Evolutionary conservation across 1,284 basidiomycete genomes (phyloP), one percentile per base, ranked within the genome.

Genomic region (Pseudozyma thailandica): DNA sequence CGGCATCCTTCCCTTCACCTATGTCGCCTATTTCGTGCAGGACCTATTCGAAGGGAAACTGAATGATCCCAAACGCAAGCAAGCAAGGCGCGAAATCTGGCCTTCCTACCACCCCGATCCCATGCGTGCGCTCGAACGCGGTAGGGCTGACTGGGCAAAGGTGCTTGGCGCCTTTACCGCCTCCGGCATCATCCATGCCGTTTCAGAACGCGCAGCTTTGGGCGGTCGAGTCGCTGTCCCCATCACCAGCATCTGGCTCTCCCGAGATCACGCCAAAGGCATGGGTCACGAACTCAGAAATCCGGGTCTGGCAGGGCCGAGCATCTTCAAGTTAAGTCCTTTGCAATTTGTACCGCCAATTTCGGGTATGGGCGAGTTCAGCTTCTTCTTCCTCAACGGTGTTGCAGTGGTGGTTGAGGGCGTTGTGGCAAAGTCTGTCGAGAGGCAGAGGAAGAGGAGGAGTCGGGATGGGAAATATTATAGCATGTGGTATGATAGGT

Each of bases 131-230:
- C 44, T 75, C 13, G 51, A 69, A 26, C 56, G 62, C 18, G 73
- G 73, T 0, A n/a, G 64, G 15, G 70, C 63, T 25, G 73, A 75
- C 41, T 75, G 73, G 73, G 73, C 64, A n/a, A 75, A 75, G 38
- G 70, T 75, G 6, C 49, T 75, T 25, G 73, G 73, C 10, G 73
- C 73, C 0, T 75, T 75, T 18, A 60, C 59, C 2, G 73, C 73
- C 1, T 65, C 60, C 1, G 73, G 73, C 31, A 58, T 72, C 42
- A 69, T 75, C 43, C 73, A 75, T 31, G 70, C 64, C 15, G 63
- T 75, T 13, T 60, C 55, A 1, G 70, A 75, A 53, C 50, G 70
- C 9, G 69, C 70, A 1, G 73, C 73, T 1, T 41, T 75, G 26
- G 70, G 73, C 13, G 70, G 73, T 4, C 45, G 73, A 8, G 28